Base-by-base conservation (phyloP, 768 basidiomycete genomes). In the Leccinum broughii region DNA sequence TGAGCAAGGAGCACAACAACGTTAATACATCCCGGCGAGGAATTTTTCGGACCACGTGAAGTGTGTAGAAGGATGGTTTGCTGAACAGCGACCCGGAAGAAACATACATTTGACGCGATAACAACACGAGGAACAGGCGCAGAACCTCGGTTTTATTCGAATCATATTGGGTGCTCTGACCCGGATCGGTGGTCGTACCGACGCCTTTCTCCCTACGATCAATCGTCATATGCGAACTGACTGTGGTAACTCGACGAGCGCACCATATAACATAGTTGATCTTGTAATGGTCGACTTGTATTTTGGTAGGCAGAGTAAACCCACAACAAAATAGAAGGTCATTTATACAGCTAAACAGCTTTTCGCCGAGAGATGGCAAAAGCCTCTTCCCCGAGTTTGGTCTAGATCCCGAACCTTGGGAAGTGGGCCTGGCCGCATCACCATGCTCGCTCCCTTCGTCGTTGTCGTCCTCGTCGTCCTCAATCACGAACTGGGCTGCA, bases 281-380 rank as follows among this genome's bases (percentile, higher is more conserved):
- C 71, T 92, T 90, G 72, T 92, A 85, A 66, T 89, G 88, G 68
- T 90, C 88, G 52, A 86, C 83, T 70, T 92, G 88, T 50, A 90
- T 78, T 71, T 84, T 85, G 30, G 81, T 82, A 9, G 96, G 92
- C 9, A 98, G 77, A 0, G 95, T 96, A 67, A 98, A 97, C 13
- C 93, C 94, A 66, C 93, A 95, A 70, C 93, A 94, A 73, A 96
- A 98, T 41, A 97, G 71, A 11, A 98, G 79, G 70, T 98, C 95
- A 58, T 93, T 84, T 10, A 93, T 77, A 60, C 87, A 86, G 66
- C 81, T 84, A 64, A 96, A 89, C 22, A 98, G 77, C 62, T 84
- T 81, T 68, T 95, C 93, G 1, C 87, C 90, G 4, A 96, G 75
- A 17, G 90, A 89, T n/a, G 92, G 93, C 32, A 86, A 71, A 14